phyloP scores from a whole-genome alignment of 805 yeast genomes.

The Wickerhamomyces chaumierensis region DNA sequence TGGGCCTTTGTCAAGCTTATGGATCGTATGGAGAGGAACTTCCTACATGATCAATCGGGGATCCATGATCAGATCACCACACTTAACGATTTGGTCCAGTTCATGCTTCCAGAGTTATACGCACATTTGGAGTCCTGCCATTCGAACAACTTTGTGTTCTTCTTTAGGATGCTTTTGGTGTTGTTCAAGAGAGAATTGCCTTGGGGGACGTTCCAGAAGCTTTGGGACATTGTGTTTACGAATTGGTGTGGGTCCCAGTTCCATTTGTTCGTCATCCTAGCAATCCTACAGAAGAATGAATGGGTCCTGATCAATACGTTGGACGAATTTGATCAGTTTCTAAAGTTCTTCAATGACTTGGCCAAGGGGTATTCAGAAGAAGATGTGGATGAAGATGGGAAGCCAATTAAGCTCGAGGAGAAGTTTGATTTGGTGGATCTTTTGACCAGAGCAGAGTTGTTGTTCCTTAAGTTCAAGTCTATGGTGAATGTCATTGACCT shows the following conservation, averaged over 20 bases:
- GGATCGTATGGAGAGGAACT: conserved; percentile 94
- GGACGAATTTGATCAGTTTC: conserved; percentile 76
- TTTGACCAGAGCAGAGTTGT: conserved; percentile 71
- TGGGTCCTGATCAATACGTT: conserved; percentile 65
- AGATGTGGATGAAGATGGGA: no score
- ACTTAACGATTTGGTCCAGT: conserved; percentile 74
- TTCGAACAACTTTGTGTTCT: conserved; percentile 82
- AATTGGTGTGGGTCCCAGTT: conserved; percentile 80
- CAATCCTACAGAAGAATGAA: conserved; percentile 81
- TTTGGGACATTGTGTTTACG: conserved; percentile 95
- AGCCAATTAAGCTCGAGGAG: conserved; percentile 21
- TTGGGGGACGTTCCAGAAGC: conserved; percentile 60
- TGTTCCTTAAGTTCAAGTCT: conserved; percentile 70
- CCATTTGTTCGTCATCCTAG: conserved; percentile 77
- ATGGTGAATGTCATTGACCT: conserved; percentile 68
- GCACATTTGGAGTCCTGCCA: conserved; percentile 80
- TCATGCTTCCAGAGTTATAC: conserved; percentile 80
- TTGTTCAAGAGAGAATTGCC: conserved; percentile 91
- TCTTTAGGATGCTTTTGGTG: conserved; percentile 87
- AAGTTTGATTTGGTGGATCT: conserved; percentile 65
- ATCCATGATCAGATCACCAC: conserved; percentile 83
- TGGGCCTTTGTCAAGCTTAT: conserved; percentile 84
- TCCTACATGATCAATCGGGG: conserved; percentile 84
- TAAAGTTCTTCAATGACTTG: conserved; percentile 86
- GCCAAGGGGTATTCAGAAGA: conserved; percentile 21